Evolutionary conservation across 148 eudicot species (phyloP).

Genomic region (Rhododendron ovatum): DNA sequence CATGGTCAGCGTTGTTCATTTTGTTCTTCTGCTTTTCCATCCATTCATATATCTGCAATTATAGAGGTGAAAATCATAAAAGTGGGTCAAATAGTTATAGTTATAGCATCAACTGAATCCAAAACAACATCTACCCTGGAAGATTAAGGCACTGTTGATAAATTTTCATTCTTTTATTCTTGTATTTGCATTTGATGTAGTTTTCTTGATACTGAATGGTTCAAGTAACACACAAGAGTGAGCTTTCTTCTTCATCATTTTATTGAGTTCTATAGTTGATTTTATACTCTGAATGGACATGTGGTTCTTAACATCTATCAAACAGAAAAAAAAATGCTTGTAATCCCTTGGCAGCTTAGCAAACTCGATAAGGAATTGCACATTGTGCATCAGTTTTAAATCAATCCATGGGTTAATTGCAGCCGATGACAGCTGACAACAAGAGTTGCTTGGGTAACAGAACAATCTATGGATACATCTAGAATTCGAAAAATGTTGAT

Average conservation of each 20-base stretch:
- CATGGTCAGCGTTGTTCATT: conserved; percentile 40
- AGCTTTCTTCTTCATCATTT: background rate
- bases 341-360: no score
- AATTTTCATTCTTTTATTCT: background rate
- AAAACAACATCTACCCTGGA: background rate
- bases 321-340: no score
- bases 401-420: no score
- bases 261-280: no score
- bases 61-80: background rate
- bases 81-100: background rate
- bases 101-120: background rate
- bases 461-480: no score
- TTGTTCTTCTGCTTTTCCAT: conserved; percentile 29
- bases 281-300: no score
- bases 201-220: background rate
- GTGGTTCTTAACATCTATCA: no score
- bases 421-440: no score
- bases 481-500: no score
- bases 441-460: no score
- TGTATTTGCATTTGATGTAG: background rate
- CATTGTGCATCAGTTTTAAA: no score
- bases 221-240: background rate
- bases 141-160: background rate
- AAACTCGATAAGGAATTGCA: no score
- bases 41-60: conserved; percentile 48